Evolutionary conservation across 164 flowering plant species (phyloP), one percentile per base, ranked within the genome.

Genomic region (Litsea cubeba): DNA sequence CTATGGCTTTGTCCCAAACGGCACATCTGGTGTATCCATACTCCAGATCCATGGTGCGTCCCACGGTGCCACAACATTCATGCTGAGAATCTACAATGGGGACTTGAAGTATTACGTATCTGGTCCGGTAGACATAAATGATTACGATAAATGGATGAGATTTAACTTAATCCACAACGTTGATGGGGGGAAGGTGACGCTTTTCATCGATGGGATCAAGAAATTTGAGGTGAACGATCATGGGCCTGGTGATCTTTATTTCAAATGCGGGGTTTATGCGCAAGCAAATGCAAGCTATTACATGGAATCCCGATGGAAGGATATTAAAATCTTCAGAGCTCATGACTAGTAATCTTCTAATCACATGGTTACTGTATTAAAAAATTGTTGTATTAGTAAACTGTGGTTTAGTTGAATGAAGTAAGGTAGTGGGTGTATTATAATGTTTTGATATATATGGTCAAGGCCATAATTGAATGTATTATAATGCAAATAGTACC

Each of bases 231-330:
- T 71, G 5, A 50, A 70, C 3, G 78, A 81, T 51, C 79, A 75
- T 7, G 82, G 80, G 8, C 79, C 78, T 0, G 62, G 28, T 14
- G 68, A 50, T 28, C 81, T 76, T 65, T 78, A 70, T 72, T 84
- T 85, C 83, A 81, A 85, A 72, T 81, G 76, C 30, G 86, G 82
- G 0, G 81, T 81, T 15, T 79, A 82, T 72, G 81, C 81, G 1
- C 81, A 77, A 50, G 26, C 26, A 1, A 65, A 79, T n/a, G 81
- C 68, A 2, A 75, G 80, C 20, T n/a, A 71, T 20, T 75, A 69
- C 74, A 85, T 85, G 87, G 83, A 85, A 68, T 81, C 87, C 0
- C 77, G 78, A 17, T 85, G 85, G 87, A 85, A 70, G 72, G 74
- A 71, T 2, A 76, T 83, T 54, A 84, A 72, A 23, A 71, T 84